These are phyloP conservation scores for Teratosphaeria destructans DNA, from an alignment of 2,329 filamentous ascomycete species.

Conservation along the genomic window DNA sequence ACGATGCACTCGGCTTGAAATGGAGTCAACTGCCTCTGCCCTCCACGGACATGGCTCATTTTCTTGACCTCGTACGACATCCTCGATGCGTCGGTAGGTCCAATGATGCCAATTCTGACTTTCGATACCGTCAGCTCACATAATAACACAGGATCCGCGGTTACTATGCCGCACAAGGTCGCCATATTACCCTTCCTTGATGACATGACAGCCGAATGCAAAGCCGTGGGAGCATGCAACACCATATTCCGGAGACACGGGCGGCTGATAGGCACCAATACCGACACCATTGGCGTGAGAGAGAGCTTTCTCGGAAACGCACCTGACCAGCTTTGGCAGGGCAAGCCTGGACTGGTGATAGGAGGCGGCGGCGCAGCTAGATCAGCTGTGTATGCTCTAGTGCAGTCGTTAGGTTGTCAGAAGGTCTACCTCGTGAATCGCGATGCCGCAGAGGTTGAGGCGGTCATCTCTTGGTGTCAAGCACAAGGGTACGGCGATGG, in stretches of 20 bases:
- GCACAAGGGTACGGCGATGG: conserved; percentile 48
- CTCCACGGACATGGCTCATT: conserved; percentile 34
- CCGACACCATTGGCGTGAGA: conserved; percentile 67
- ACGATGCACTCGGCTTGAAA: conserved; percentile 39
- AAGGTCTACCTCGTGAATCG: conserved; percentile 70
- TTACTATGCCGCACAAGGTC: conserved; percentile 81
- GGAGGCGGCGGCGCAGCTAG: conserved; percentile 72
- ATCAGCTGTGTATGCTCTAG: conserved; percentile 64
- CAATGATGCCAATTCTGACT: not conserved
- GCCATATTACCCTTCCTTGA: conserved; percentile 64
- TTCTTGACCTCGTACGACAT: conserved; percentile 41
- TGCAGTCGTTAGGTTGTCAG: conserved; percentile 56
- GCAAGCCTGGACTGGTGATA: conserved; percentile 59
- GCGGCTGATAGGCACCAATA: conserved; percentile 60
- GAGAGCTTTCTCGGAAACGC: conserved; percentile 52
- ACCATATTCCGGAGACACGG: conserved; percentile 57
- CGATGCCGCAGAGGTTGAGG: conserved; percentile 54
- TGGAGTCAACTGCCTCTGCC: conserved; percentile 44
- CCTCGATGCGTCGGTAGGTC: conserved; percentile 51
- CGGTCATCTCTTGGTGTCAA: conserved; percentile 55
- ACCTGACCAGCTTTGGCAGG: conserved; percentile 41
- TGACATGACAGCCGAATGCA: conserved; percentile 60
- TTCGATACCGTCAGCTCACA: not conserved
- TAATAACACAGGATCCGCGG: conserved; percentile 46
- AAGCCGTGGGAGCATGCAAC: conserved; percentile 67